Percentiles rank a stretch among this genome's conserved stretches.
These are phyloP conservation scores for Lachancea cidri DNA, from an alignment of 805 yeast genomes.

Conservation along the genomic window DNA sequence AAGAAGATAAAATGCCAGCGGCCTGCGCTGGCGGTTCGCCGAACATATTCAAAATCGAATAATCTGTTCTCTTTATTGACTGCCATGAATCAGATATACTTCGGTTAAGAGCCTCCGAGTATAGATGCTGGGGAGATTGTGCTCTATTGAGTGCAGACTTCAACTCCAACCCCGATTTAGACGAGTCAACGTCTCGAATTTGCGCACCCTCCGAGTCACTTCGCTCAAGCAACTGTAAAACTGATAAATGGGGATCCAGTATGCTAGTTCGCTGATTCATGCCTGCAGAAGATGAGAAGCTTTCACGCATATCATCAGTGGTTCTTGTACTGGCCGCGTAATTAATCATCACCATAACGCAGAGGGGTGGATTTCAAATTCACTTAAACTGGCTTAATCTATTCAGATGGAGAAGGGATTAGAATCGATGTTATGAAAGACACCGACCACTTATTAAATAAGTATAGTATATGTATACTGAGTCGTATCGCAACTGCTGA, in stretches of 20 bases:
- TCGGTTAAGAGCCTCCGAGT: conserved; percentile 5
- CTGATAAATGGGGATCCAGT: conserved; percentile 30
- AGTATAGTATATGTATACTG: neutral
- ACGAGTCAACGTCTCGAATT: neutral
- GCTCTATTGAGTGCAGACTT: conserved; percentile 1
- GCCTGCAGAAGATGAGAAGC: neutral
- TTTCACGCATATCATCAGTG: neutral
- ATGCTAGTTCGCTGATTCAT: conserved; percentile 39
- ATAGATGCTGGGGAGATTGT: conserved; percentile 1
- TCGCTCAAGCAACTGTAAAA: conserved; percentile 22
- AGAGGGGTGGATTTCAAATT: neutral
- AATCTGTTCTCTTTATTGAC: conserved; percentile 18
- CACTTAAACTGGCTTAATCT: neutral
- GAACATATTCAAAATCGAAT: conserved; percentile 17
- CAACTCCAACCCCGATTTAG: neutral
- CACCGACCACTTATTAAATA: neutral
- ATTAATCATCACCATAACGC: neutral
- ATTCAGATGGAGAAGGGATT: neutral
- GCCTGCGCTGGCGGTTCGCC: conserved; percentile 8
- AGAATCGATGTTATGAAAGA: neutral
- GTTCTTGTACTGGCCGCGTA: neutral
- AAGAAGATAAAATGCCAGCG: conserved; percentile 21
- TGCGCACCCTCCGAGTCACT: neutral
- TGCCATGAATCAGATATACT: conserved; percentile 31
- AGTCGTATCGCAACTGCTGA: neutral